phyloP scores from a whole-genome alignment of 768 basidiomycete species.

The Termitomyces sp. region DNA sequence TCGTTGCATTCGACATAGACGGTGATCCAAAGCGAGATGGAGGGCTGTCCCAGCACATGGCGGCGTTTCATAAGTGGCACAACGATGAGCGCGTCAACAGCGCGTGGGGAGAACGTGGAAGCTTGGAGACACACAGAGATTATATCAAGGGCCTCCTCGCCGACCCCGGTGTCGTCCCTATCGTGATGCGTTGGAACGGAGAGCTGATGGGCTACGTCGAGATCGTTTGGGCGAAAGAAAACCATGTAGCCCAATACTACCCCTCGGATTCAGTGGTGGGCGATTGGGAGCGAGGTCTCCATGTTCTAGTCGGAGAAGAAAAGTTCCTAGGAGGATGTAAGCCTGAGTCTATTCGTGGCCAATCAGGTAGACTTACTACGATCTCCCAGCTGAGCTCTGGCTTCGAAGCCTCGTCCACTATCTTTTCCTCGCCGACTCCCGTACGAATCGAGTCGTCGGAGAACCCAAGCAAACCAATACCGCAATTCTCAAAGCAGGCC shows the following conservation, averaged over 20 bases:
- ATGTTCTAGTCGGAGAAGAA: slow-evolving; percentile 46
- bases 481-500: slow-evolving; percentile 23
- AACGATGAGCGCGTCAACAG: slow-evolving; percentile 45
- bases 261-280: slow-evolving; percentile 21
- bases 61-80: slow-evolving; percentile 48
- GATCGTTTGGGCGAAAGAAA: slow-evolving; percentile 45
- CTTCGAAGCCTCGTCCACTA: slow-evolving; percentile 39
- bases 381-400: slow-evolving; percentile 31
- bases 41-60: slow-evolving; percentile 34
- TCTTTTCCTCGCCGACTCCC: slow-evolving; percentile 41
- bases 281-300: slow-evolving; percentile 36
- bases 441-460: slow-evolving; percentile 39
- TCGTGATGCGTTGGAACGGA: slow-evolving; percentile 49
- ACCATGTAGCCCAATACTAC: slow-evolving; percentile 31
- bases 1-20: slow-evolving; percentile 32
- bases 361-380: background rate
- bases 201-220: slow-evolving; percentile 45
- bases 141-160: slow-evolving; percentile 35
- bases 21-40: slow-evolving; percentile 22
- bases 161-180: slow-evolving; percentile 37
- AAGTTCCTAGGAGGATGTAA: slow-evolving; percentile 45
- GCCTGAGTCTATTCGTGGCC: slow-evolving; percentile 11
- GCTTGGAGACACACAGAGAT: slow-evolving; percentile 40
- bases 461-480: slow-evolving; percentile 38
- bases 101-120: slow-evolving; percentile 46